phyloP scores from a whole-genome alignment of 345 rosid species.

The Populus tremula region DNA sequence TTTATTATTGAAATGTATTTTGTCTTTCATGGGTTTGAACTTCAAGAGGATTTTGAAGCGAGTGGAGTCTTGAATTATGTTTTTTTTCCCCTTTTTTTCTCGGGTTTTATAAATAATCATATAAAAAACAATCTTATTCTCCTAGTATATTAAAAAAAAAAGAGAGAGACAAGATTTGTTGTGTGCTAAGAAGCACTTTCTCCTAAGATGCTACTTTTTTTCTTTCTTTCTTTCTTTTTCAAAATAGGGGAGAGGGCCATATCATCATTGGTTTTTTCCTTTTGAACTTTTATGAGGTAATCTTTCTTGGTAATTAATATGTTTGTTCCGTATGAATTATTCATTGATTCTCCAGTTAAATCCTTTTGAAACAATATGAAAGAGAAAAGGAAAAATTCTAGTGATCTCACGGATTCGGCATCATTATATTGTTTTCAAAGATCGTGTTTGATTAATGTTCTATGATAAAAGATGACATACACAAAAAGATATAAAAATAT shows the following conservation, averaged over 20 bases:
- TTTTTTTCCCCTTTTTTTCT: background rate
- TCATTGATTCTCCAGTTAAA: conserved; percentile 3
- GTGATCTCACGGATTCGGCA: background rate
- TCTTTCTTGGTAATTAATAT: conserved; percentile 6
- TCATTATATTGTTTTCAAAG: conserved; percentile 1
- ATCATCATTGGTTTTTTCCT: conserved; percentile 32
- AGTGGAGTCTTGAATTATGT: background rate
- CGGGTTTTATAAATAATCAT: background rate
- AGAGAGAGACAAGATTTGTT: conserved; percentile 17
- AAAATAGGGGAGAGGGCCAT: conserved; percentile 15
- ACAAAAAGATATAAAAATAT: too few species aligned
- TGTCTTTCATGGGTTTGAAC: conserved; percentile 5
- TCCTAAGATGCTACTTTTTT: conserved; percentile 17
- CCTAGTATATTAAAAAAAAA: background rate
- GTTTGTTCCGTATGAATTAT: conserved; percentile 28
- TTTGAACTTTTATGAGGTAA: conserved; percentile 16
- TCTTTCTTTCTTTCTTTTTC: background rate
- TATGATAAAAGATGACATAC: too few species aligned
- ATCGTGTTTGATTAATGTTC: too few species aligned
- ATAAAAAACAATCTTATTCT: too few species aligned
- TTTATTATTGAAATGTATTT: background rate
- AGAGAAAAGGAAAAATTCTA: background rate
- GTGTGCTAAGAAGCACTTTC: conserved; percentile 18
- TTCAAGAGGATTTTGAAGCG: conserved; percentile 1
- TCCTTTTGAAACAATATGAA: background rate